Evolutionary conservation across 805 yeast genomes (phyloP), one percentile per base, ranked within the genome.

Genomic region (Ogataea wickerhamii): DNA sequence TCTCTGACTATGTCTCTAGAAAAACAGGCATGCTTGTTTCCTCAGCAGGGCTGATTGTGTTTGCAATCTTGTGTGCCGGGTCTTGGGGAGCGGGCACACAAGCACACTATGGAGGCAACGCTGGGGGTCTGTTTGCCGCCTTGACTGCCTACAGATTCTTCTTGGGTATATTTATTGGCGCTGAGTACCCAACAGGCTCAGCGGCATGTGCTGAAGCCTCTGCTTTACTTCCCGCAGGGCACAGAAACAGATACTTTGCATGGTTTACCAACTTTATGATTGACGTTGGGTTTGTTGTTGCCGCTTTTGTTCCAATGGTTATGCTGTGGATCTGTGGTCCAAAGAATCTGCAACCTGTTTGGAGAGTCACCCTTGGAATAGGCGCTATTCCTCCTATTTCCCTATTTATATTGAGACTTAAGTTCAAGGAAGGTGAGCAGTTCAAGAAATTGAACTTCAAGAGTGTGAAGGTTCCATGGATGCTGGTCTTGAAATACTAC

Each of bases 161-260:
- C 63, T 66, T 89, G 36, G 98, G 98, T 64, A 69, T 87, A 47
- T 94, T 89, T 53, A 85, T 91, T 51, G 98, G 98, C 52, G 89
- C 94, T 34, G 98, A 89, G 64, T 89, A 89, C 58, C 96, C 96
- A 32, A 82, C 94, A 11, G 89, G 96, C 31, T 82, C 95, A 6
- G 91, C 89, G 14, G 94, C 95, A 25, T 87, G 94, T 50, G 88
- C 96, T 20, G 97, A 89, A 63, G 93, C 94, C 27, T 79, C 94
- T 32, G 80, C 84, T 40, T 65, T 76, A 45, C 67, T 88, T 51
- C 85, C 89, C 13, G 71, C 78, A n/a, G 95, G 95, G 41, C 72
- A 74, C 43, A 82, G 97, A 68, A 87, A 89, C 66, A 74, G 96
- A 60, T 88, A 83, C 71, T 88, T 89, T 56, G 74, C 80, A 38